Evolutionary conservation across 1,284 basidiomycete species (phyloP).

Genomic region (Ceratorhiza oryzae-sativae): DNA sequence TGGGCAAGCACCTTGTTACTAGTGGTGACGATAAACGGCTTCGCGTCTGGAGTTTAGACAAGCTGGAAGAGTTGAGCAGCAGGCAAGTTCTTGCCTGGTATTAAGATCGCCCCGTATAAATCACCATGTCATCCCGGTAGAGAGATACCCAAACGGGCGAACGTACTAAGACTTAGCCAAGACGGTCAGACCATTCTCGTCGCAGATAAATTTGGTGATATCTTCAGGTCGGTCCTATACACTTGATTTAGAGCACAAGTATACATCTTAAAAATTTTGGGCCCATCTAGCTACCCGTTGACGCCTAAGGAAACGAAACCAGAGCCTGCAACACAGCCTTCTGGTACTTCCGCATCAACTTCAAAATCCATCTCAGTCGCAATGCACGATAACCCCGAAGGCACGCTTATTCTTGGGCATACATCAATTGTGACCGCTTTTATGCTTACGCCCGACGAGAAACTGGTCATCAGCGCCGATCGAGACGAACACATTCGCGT

Average conservation of each 20-base stretch:
- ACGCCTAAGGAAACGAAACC: conserved; percentile 42
- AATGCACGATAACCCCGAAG: conserved; percentile 78
- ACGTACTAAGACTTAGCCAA: conserved; percentile 64
- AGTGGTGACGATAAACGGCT: conserved; percentile 81
- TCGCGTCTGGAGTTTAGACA: conserved; percentile 72
- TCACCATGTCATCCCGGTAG: conserved; percentile 52
- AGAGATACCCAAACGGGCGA: conserved; percentile 79
- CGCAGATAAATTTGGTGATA: conserved; percentile 87
- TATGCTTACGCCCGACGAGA: conserved; percentile 69
- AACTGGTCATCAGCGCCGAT: conserved; percentile 84
- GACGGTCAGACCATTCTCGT: conserved; percentile 68
- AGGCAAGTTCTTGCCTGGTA: conserved; percentile 58
- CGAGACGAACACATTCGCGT: conserved; percentile 92
- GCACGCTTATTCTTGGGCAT: conserved; percentile 82
- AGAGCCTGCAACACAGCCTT: conserved; percentile 34
- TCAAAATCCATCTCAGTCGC: conserved; percentile 51
- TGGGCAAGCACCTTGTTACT: conserved; percentile 64
- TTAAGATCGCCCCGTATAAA: conserved; percentile 43
- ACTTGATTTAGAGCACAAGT: background rate
- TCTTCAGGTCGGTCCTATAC: conserved; percentile 65
- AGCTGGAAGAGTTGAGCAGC: conserved; percentile 63
- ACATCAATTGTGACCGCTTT: conserved; percentile 81
- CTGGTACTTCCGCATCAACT: background rate
- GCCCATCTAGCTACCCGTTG: conserved; percentile 58
- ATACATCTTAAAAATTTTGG: background rate